Evolutionary conservation across 352 stramenopile species (phyloP).

Genomic region (Pythium rhizo-oryzae): DNA sequence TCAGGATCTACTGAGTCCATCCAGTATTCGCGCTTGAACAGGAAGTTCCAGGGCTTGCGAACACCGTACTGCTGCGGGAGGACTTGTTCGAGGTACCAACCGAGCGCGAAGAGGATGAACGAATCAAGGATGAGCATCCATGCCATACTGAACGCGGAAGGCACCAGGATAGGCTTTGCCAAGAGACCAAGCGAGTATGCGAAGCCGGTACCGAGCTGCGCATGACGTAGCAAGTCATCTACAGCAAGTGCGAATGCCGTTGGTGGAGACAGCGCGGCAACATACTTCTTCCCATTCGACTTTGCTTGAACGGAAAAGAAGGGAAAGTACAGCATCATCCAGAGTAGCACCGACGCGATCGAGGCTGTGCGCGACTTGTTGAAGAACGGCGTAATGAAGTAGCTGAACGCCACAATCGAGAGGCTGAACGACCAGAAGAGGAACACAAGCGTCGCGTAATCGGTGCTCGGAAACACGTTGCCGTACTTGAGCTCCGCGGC

Average conservation of each 20-base stretch:
- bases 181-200: conserved; percentile 49
- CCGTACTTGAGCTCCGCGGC: conserved; percentile 45
- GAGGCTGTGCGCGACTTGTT: conserved; percentile 65
- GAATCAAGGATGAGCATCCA: conserved; percentile 76
- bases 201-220: conserved; percentile 56
- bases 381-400: conserved; percentile 70
- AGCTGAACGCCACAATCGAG: conserved; percentile 62
- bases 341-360: conserved; percentile 62
- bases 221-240: conserved; percentile 54
- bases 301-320: conserved; percentile 61
- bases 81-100: conserved; percentile 93
- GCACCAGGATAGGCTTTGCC: conserved; percentile 47
- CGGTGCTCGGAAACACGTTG: conserved; percentile 47
- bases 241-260: conserved; percentile 63
- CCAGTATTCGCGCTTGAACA: conserved; percentile 58
- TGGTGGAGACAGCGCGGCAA: conserved; percentile 50
- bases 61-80: conserved; percentile 92
- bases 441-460: conserved; percentile 31
- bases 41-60: conserved; percentile 89
- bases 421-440: conserved; percentile 67
- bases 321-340: conserved; percentile 71
- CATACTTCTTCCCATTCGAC: conserved; percentile 46
- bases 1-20: not conserved
- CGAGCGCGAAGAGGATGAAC: conserved; percentile 77
- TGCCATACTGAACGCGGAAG: conserved; percentile 52